Evolutionary conservation across 352 stramenopile genomes (phyloP).

Genomic region (Pythium biforme): DNA sequence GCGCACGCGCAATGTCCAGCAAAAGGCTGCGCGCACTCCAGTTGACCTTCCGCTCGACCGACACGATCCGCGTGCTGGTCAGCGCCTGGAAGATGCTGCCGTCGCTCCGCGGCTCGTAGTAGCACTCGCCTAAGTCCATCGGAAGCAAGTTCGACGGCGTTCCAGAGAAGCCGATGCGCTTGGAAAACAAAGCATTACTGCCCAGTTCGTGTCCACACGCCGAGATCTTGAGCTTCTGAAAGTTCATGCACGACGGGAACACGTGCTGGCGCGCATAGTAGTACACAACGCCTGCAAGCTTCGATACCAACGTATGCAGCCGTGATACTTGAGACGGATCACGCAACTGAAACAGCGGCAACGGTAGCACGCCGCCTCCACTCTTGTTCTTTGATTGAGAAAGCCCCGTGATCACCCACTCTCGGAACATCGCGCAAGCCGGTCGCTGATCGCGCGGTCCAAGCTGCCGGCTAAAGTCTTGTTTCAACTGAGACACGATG

Average conservation of each 20-base stretch:
- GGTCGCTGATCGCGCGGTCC: conserved; percentile 79
- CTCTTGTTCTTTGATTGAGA: conserved; percentile 25
- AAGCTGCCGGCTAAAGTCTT: conserved; percentile 85
- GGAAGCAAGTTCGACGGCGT: conserved; percentile 99
- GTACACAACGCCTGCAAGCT: conserved; percentile 93
- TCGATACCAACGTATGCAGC: conserved; percentile 93
- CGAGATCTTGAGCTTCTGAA: conserved; percentile 98
- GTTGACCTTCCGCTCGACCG: conserved; percentile 79
- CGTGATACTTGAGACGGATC: conserved; percentile 96
- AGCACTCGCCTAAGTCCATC: conserved; percentile 97
- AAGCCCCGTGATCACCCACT: conserved; percentile 66
- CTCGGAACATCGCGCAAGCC: conserved; percentile 71
- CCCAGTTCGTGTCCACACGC: conserved; percentile 99
- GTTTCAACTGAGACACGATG: conserved; percentile 87
- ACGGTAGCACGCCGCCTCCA: conserved; percentile 73
- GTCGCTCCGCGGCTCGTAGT: conserved; percentile 98
- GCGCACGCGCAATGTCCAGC: conserved; percentile 68
- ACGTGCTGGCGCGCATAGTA: conserved; percentile 98
- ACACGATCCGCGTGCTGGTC: conserved; percentile 91
- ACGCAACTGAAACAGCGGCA: conserved; percentile 97
- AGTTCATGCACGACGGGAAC: conserved; percentile 99
- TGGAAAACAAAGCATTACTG: conserved; percentile 97
- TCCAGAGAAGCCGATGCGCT: conserved; percentile 98
- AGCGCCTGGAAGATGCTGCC: conserved; percentile 98
- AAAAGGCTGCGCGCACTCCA: conserved; percentile 76